These are phyloP conservation scores for Aleurites moluccanus DNA, from an alignment of 441 rosid genomes.

Conservation along the genomic window DNA sequence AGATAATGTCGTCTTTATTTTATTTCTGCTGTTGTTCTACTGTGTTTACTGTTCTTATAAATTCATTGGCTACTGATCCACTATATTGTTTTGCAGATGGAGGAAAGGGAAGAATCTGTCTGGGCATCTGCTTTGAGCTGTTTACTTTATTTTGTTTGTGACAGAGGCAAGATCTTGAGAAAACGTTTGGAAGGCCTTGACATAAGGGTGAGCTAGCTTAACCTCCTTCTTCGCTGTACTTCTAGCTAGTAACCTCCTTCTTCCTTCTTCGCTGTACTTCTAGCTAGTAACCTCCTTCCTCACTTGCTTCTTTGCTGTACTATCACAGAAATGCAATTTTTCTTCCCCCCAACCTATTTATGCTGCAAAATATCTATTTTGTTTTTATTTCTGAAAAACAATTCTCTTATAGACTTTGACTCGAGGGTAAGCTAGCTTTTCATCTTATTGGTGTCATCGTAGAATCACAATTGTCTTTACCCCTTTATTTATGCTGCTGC, in stretches of 20 bases:
- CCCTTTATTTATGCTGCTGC: background rate
- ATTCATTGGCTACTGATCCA: constrained; percentile 25
- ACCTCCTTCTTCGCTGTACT: too few relatives aligned
- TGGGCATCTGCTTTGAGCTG: constrained; percentile 99
- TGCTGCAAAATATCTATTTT: background rate
- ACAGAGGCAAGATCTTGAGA: constrained; percentile 84
- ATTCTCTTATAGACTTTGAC: background rate
- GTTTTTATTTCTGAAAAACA: background rate
- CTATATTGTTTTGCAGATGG: constrained; percentile 49
- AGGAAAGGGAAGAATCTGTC: constrained; percentile 87
- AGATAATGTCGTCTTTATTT: background rate
- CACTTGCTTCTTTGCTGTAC: background rate
- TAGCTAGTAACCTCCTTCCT: too few relatives aligned
- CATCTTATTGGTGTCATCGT: background rate
- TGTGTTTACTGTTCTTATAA: constrained; percentile 1
- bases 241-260: too few relatives aligned
- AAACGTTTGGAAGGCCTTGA: constrained; percentile 87
- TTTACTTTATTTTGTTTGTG: constrained; percentile 91
- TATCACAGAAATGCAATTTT: constrained; percentile 1
- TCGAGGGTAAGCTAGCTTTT: background rate
- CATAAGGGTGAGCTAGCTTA: constrained; percentile 72
- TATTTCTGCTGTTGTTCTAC: constrained; percentile 1
- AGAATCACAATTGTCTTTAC: background rate
- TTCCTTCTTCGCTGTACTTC: too few relatives aligned
- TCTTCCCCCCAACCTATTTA: background rate